Evolutionary conservation across 495 filamentous ascomycete species (phyloP).

Genomic region (Hyaloscypha hepaticicola): DNA sequence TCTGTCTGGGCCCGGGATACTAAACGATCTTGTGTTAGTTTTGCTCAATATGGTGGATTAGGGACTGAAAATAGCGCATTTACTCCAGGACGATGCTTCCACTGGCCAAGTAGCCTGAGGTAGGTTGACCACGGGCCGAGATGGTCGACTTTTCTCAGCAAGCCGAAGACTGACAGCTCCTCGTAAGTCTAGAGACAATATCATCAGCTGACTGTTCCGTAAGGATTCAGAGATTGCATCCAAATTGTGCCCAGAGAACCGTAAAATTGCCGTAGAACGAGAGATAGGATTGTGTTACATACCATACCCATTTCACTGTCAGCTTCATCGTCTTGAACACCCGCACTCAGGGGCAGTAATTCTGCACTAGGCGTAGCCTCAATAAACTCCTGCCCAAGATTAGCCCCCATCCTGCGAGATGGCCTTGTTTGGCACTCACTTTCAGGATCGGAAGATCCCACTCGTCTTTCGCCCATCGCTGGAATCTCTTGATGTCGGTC

Average conservation of each 20-base stretch:
- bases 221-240: too few species aligned
- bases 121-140: neutral
- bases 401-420: too few species aligned
- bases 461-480: slow-evolving; percentile 57
- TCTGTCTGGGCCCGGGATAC: neutral
- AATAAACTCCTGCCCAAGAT: neutral
- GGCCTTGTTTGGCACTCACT: too few species aligned
- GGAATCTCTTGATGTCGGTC: slow-evolving; percentile 75
- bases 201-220: too few species aligned
- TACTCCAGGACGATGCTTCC: neutral
- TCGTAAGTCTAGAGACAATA: neutral
- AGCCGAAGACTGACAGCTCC: neutral
- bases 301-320: neutral
- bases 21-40: too few species aligned
- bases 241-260: too few species aligned
- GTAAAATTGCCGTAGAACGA: too few species aligned
- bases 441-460: slow-evolving; percentile 59
- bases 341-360: neutral
- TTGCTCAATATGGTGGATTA: too few species aligned
- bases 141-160: neutral
- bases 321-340: neutral
- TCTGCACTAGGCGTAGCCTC: neutral
- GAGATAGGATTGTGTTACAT: too few species aligned
- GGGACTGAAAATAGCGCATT: too few species aligned
- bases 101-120: neutral